phyloP scores from a whole-genome alignment of 2,329 filamentous ascomycete species.

The Aureobasidium sp. region DNA sequence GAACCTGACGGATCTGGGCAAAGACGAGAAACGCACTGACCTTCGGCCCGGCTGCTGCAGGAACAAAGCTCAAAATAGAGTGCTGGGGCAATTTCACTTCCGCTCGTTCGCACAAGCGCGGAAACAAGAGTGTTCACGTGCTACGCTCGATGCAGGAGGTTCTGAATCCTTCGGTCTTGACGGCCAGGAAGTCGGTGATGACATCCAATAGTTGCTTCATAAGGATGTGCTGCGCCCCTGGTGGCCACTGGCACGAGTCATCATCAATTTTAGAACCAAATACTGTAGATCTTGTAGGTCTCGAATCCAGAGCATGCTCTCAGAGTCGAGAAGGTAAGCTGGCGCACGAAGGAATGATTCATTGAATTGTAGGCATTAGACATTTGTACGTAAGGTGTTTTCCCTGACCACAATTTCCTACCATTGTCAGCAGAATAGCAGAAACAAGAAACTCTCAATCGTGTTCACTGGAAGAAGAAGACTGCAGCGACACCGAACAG shows the following conservation, averaged over 20 bases:
- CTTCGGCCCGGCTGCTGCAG: constrained; percentile 8
- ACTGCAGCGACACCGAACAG: constrained; percentile 36
- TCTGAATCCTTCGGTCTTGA: background rate
- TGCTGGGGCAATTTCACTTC: background rate
- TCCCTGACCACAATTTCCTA: background rate
- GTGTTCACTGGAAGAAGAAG: constrained; percentile 26
- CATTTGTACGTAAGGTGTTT: background rate
- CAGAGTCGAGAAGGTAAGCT: background rate
- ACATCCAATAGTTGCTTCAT: background rate
- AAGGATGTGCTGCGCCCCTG: background rate
- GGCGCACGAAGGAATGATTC: background rate
- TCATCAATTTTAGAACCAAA: background rate
- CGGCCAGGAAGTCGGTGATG: background rate
- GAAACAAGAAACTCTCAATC: constrained; percentile 6
- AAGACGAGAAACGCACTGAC: background rate
- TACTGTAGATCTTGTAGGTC: background rate
- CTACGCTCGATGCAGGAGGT: background rate
- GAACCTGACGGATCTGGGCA: background rate
- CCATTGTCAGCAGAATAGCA: background rate
- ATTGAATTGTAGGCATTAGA: constrained; percentile 3
- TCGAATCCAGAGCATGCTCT: background rate
- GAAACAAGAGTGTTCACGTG: background rate
- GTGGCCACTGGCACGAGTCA: background rate
- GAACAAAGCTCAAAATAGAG: constrained; percentile 2
- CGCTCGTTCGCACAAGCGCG: background rate